Evolutionary conservation across 169 alveolate genomes (phyloP), one percentile per base, ranked within the genome.

Genomic region (Eimeria falciformis): DNA sequence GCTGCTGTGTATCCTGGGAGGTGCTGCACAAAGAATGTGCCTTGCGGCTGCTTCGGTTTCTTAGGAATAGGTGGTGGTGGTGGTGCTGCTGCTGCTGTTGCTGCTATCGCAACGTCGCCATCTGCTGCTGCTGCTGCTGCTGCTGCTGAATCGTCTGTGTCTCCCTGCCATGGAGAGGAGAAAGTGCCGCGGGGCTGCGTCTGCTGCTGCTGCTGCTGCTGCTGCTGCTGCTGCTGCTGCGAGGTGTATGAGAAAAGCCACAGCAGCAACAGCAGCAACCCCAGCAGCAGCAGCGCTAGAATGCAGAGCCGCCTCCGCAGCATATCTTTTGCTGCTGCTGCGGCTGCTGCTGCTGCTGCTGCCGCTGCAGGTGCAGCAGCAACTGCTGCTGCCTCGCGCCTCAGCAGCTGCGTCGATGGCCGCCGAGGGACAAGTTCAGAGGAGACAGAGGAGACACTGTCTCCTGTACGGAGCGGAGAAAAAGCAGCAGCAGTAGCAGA

Each of bases 51-150:
- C n/a, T n/a, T n/a, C n/a, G n/a, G n/a, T n/a, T n/a, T n/a, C n/a
- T n/a, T n/a, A n/a, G n/a, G n/a, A n/a, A n/a, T n/a, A n/a, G n/a
- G n/a, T n/a, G n/a, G n/a, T n/a, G n/a, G n/a, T n/a, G n/a, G 18
- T 5, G 71, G 29, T 58, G 71, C 71, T 58, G 71, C 71, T 58
- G 71, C 71, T 14, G 71, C 71, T 58, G 71, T 27, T 58, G 71
- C 71, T 58, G 71, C 71, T 14, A 27, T 14, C 14, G 62, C 62
- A 50, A 50, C 62, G 9, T 14, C 71, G 21, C 9, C 71, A 11
- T 7, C 62, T 58, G 71, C 71, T 58, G 71, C 71, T 14, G 71
- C 71, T 58, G 71, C 71, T 58, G 71, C 71, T 58, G 71, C 71
- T 58, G 71, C 71, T 58, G 71, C 71, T 58, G 29, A 5, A 5